Base-by-base conservation (phyloP, 305 asterid species). In the Rubia tinctorum region DNA sequence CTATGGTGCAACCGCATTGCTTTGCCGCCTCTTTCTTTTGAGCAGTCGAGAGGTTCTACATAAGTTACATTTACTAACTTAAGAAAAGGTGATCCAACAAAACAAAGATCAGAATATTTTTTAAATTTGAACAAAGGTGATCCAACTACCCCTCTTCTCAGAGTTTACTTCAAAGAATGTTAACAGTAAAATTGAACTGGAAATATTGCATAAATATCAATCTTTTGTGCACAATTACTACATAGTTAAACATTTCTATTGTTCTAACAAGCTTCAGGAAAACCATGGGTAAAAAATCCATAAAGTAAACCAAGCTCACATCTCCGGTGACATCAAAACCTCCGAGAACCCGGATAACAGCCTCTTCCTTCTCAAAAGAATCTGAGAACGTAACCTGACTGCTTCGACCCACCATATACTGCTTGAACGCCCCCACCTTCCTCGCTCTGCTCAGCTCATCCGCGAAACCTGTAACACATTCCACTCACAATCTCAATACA, bases 321-420 rank as follows among this genome's bases (percentile, higher is more conserved):
- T 94, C 96, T 61, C 98, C 98, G 37, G 86, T 80, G 72, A 90
- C 87, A 84, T 91, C 97, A 63, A 84, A 82, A n/a, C 86, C 91
- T 23, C 90, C 97, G 10, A 94, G 95, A 66, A 76, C 86, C 61
- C 96, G 84, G 66, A 94, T 66, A 42, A 94, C 88, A 34, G 92
- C 95, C 79, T 94, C 92, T 66, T 91, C 95, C 90, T 83, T 94
- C 88, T 85, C 83, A 69, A 91, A 88, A 10, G 92, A 91, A 9
- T 86, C 88, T 13, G 89, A 74, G 71, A 88, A 85, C 59, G 92
- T 86, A 53, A 91, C 92, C 78, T 88, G 95, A 61, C 89, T 90
- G 80, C 92, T 69, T 76, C 97, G 71, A 69, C 98, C 96, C 71
- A 89, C 95, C 2, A 89, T 84, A 73, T 75, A 91, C 75, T 90